phyloP scores from a whole-genome alignment of 768 basidiomycete genomes.

The Boletellus emodensis region DNA sequence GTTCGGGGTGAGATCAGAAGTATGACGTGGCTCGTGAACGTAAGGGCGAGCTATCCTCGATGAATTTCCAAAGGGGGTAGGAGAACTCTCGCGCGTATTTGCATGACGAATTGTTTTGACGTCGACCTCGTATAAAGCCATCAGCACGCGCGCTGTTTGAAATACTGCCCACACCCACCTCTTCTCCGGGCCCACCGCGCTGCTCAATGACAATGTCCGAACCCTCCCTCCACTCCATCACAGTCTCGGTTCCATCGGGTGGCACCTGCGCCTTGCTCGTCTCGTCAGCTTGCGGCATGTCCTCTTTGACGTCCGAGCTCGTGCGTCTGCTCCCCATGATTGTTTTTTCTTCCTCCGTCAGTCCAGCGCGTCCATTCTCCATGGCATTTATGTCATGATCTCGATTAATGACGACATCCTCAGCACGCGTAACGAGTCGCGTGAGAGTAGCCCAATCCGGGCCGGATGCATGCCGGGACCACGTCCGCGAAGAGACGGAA shows the following conservation, averaged over 20 bases:
- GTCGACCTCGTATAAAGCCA: constrained; percentile 44
- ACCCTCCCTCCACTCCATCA: constrained; percentile 68
- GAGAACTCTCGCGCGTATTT: constrained; percentile 11
- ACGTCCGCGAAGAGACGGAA: constrained; percentile 71
- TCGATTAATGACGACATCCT: constrained; percentile 82
- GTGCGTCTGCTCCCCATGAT: constrained; percentile 24
- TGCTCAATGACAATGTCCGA: constrained; percentile 63
- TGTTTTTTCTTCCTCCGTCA: constrained; percentile 29
- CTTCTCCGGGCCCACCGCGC: constrained; percentile 54
- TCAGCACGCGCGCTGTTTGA: constrained; percentile 13
- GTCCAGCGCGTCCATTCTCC: constrained; percentile 43
- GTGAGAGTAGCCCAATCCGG: constrained; percentile 87
- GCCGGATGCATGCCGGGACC: constrained; percentile 69
- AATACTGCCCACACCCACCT: constrained; percentile 43
- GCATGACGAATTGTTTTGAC: constrained; percentile 58
- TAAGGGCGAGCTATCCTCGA: constrained; percentile 6
- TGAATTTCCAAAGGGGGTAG: not conserved
- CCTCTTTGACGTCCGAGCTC: constrained; percentile 12
- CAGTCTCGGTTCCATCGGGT: constrained; percentile 41
- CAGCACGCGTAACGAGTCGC: constrained; percentile 61
- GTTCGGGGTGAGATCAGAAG: constrained; percentile 17
- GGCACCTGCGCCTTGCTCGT: constrained; percentile 33
- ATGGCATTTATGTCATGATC: constrained; percentile 50
- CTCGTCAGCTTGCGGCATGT: constrained; percentile 14
- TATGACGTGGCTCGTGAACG: constrained; percentile 15